These are phyloP conservation scores for Taphrina pruni DNA, from an alignment of 1,139 yeast species.

Conservation along the genomic window DNA sequence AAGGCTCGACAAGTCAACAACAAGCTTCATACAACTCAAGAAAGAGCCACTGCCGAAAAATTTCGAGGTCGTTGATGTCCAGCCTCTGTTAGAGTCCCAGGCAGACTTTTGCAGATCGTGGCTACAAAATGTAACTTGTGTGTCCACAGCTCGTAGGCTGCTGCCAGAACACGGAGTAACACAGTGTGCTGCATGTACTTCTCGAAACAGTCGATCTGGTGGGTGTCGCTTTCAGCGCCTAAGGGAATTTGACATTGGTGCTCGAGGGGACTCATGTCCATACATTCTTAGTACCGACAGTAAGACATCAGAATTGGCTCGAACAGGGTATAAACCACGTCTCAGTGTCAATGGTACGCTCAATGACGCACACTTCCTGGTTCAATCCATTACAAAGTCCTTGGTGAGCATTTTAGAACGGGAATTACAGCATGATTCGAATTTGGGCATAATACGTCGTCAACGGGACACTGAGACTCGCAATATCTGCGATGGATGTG, in stretches of 20 bases:
- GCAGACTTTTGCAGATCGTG: not conserved
- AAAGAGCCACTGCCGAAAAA: not conserved
- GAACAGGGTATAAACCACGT: not conserved
- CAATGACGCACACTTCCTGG: slow-evolving; percentile 10
- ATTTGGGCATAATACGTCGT: slow-evolving; percentile 11
- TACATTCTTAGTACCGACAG: slow-evolving; percentile 1
- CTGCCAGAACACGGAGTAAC: not conserved
- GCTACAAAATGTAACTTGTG: slow-evolving; percentile 5
- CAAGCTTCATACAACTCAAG: slow-evolving; percentile 10
- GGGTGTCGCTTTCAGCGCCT: slow-evolving; percentile 25
- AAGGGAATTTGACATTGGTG: not conserved
- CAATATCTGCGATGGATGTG: slow-evolving; percentile 45
- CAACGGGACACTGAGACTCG: slow-evolving; percentile 2
- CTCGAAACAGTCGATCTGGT: slow-evolving; percentile 3
- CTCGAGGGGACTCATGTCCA: not conserved
- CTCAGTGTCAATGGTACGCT: not conserved
- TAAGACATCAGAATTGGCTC: not conserved
- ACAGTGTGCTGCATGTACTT: slow-evolving; percentile 18
- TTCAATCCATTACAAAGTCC: not conserved
- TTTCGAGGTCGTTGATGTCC: slow-evolving; percentile 3
- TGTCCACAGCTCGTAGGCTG: not conserved
- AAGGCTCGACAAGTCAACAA: too few species aligned
- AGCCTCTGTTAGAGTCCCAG: not conserved
- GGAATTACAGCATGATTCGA: slow-evolving; percentile 11
- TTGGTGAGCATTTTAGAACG: not conserved